A percentile compares a stretch with the other conserved stretches of the same genome.
Conservation (phyloP, 345 rosid genomes). For the Gossypium ekmanianum region DNA sequence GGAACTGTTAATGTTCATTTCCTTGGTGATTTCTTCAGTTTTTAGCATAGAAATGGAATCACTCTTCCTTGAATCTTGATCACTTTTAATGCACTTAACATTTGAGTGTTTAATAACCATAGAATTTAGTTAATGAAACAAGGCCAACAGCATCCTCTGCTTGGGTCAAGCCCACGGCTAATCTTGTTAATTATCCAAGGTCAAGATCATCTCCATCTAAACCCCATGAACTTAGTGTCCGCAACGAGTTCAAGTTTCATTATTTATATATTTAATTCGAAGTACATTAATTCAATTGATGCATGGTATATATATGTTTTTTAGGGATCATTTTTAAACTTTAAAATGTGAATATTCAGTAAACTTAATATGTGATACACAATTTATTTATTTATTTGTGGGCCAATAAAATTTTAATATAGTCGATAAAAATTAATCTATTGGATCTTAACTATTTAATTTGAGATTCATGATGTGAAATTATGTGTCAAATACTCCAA, state of each 20-base stretch:
- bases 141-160: neutral
- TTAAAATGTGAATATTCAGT: no score
- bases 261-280: neutral
- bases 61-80: neutral
- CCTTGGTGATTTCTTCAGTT: neutral
- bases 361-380: no score
- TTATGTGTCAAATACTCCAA: no score
- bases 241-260: neutral
- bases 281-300: neutral
- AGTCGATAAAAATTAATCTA: no score
- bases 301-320: no score
- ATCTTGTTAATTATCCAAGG: neutral
- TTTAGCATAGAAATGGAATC: neutral
- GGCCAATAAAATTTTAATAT: no score
- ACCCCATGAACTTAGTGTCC: neutral
- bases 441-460: no score
- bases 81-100: neutral
- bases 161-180: neutral
- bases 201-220: neutral
- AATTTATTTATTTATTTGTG: no score
- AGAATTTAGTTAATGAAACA: neutral
- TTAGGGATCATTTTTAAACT: no score
- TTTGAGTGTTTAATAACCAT: neutral
- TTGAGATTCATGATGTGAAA: no score
- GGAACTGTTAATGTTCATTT: neutral